Percentiles rank a stretch among this genome's conserved stretches.
These are phyloP conservation scores for Rhodotorula sp. DNA, from an alignment of 1,284 basidiomycete genomes.

Conservation along the genomic window DNA sequence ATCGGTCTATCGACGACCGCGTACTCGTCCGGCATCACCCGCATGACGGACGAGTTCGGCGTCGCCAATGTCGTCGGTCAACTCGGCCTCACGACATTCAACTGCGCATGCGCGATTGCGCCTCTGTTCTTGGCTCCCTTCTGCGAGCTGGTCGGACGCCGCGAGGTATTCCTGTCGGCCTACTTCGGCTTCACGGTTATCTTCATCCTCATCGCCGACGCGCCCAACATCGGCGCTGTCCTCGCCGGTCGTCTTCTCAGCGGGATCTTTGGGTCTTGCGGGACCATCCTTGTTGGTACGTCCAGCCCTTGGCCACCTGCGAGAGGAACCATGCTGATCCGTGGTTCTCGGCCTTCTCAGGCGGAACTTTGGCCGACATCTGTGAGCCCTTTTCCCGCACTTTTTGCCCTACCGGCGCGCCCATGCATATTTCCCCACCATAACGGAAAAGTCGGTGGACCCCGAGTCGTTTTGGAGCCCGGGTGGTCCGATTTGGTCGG, in stretches of 20 bases:
- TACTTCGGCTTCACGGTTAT: constrained; percentile 47
- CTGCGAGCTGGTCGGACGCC: constrained; percentile 48
- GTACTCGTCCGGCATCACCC: constrained; percentile 45
- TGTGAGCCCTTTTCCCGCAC: background rate
- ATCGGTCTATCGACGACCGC: constrained; percentile 48
- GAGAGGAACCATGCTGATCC: background rate
- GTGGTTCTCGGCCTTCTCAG: background rate
- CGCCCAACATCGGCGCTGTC: constrained; percentile 47
- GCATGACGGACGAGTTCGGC: constrained; percentile 46
- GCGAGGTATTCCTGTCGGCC: constrained; percentile 47
- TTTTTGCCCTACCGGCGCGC: background rate
- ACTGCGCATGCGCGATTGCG: constrained; percentile 43
- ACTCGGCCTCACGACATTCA: constrained; percentile 44
- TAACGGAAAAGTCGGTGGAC: background rate
- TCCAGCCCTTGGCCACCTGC: accelerated
- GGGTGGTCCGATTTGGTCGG: too few species aligned
- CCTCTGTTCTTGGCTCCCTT: constrained; percentile 46
- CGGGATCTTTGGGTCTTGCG: constrained; percentile 47
- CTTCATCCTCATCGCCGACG: constrained; percentile 46
- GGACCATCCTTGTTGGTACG: constrained; percentile 43
- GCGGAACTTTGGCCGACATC: constrained; percentile 32
- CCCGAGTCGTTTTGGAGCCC: background rate
- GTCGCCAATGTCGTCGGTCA: constrained; percentile 46
- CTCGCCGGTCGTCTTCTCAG: constrained; percentile 47
- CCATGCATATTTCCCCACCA: too few species aligned